A percentile compares a stretch with the other conserved stretches of the same genome.
These are phyloP conservation scores for Plasmodium ovale DNA, from an alignment of 169 alveolate genomes.

Conservation along the genomic window DNA sequence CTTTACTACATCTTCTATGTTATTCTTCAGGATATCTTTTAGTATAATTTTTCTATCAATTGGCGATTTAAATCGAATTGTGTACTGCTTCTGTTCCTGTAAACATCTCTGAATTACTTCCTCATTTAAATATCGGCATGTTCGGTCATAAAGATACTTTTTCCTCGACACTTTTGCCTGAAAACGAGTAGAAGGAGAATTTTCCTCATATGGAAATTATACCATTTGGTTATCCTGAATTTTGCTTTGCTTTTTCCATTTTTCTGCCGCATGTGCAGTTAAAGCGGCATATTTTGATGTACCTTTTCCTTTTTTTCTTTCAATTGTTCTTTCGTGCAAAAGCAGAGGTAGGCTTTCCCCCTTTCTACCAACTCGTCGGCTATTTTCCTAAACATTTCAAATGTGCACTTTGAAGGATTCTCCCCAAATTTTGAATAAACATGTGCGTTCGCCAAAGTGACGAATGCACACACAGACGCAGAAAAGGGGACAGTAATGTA, in stretches of 20 bases:
- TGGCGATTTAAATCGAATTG: conserved; percentile 66
- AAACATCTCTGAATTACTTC: conserved; percentile 11
- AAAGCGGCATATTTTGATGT: conserved; percentile 8
- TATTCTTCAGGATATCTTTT: conserved; percentile 43
- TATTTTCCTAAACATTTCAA: conserved; percentile 64
- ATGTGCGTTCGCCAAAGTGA: no score
- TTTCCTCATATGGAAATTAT: background rate
- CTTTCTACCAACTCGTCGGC: conserved; percentile 81
- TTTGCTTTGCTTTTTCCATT: background rate
- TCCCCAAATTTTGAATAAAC: background rate
- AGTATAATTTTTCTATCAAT: conserved; percentile 35
- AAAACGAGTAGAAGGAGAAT: conserved; percentile 26
- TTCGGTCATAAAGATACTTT: conserved; percentile 43
- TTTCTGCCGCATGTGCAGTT: conserved; percentile 42
- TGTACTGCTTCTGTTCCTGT: conserved; percentile 12
- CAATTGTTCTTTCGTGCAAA: conserved; percentile 83
- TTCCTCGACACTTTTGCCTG: conserved; percentile 21
- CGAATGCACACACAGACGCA: background rate
- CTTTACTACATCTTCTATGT: conserved; percentile 43
- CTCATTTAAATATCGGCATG: conserved; percentile 27
- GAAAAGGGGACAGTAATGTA: no score
- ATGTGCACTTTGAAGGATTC: background rate
- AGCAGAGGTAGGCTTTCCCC: conserved; percentile 86
- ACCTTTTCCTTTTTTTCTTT: conserved; percentile 75
- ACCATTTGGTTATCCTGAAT: background rate